Evolutionary conservation across 352 stramenopile species (phyloP).

Genomic region (Phytophthora pistaciae): DNA sequence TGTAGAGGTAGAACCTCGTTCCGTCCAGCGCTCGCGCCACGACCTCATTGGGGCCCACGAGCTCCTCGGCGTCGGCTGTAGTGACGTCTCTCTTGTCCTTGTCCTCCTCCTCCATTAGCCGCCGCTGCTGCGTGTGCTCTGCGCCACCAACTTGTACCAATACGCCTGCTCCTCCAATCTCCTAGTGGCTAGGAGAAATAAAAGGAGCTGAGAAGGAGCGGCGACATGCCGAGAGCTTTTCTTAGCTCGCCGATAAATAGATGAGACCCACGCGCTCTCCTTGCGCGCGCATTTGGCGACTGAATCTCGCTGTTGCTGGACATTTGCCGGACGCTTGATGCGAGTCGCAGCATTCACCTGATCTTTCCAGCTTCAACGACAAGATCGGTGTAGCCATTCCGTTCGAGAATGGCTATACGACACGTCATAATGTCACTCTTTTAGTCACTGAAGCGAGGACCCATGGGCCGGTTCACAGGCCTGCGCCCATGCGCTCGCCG

Average conservation of each 20-base stretch:
- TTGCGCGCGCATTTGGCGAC: neutral
- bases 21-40: slow-evolving; percentile 74
- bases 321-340: no score
- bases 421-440: slow-evolving; percentile 42
- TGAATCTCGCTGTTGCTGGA: neutral
- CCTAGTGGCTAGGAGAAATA: neutral
- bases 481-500: neutral
- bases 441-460: slow-evolving; percentile 28
- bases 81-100: slow-evolving; percentile 6
- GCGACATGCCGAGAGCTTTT: slow-evolving; percentile 6
- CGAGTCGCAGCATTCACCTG: no score
- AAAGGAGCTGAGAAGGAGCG: slow-evolving; percentile 11
- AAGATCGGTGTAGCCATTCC: slow-evolving; percentile 5
- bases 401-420: neutral
- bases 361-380: neutral
- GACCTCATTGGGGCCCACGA: slow-evolving; percentile 57
- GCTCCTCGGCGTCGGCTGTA: slow-evolving; percentile 19
- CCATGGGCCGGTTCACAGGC: no score
- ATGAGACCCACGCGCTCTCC: neutral
- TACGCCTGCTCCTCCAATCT: slow-evolving; percentile 12
- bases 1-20: slow-evolving; percentile 82
- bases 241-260: slow-evolving; percentile 12
- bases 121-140: neutral
- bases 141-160: slow-evolving; percentile 2
- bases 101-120: slow-evolving; percentile 23